These are phyloP conservation scores for Kalaharituber pfeilii DNA, from an alignment of 2,329 filamentous ascomycete genomes.

Conservation along the genomic window DNA sequence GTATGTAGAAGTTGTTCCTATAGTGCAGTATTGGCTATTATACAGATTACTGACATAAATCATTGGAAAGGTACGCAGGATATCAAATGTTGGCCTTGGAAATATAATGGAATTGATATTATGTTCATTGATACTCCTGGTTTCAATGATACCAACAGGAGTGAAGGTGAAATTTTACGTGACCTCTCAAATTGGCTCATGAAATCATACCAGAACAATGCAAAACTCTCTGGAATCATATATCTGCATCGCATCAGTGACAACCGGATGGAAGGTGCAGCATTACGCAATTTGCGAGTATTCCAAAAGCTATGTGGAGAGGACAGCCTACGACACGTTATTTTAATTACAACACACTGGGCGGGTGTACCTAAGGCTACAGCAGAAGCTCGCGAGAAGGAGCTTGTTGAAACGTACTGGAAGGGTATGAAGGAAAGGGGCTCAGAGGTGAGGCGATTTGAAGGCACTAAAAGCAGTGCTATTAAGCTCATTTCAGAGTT, in stretches of 20 bases:
- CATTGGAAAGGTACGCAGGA: no score
- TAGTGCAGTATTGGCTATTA: no score
- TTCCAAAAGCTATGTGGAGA: neutral
- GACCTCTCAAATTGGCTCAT: conserved; percentile 30
- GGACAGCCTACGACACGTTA: neutral
- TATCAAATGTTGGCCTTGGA: no score
- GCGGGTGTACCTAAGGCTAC: neutral
- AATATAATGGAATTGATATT: no score
- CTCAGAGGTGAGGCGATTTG: conserved; percentile 3
- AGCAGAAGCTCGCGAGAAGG: neutral
- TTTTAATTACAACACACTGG: neutral
- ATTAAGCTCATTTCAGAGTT: conserved; percentile 14
- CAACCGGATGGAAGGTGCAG: neutral
- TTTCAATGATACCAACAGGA: conserved; percentile 31
- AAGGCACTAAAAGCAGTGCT: conserved; percentile 1
- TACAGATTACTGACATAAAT: no score
- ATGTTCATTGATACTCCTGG: conserved; percentile 35
- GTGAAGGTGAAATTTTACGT: conserved; percentile 32
- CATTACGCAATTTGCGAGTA: neutral
- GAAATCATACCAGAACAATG: conserved; percentile 24
- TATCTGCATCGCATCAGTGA: neutral
- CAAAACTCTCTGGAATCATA: conserved; percentile 22
- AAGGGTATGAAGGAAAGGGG: conserved; percentile 13
- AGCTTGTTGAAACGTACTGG: conserved; percentile 18
- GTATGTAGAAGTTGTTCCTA: conserved; percentile 13